Conservation (phyloP, 257 asterid species). For the Petunia secreta region DNA sequence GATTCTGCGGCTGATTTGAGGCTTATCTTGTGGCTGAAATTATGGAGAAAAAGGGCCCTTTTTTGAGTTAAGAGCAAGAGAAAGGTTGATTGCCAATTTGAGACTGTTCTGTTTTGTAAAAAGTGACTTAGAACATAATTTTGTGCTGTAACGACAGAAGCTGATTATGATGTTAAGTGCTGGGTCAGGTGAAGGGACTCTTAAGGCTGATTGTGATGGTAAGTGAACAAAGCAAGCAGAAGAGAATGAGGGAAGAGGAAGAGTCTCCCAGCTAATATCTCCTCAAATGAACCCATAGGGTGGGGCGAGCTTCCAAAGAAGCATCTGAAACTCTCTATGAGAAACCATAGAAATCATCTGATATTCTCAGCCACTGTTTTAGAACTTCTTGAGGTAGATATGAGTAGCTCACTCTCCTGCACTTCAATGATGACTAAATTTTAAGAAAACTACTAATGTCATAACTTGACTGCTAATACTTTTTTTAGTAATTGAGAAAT, state of each 20-base stretch:
- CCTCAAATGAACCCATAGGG: slow-evolving; percentile 5
- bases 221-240: slow-evolving; percentile 16
- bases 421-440: background rate
- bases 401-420: background rate
- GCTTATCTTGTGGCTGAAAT: background rate
- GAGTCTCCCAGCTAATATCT: background rate
- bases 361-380: background rate
- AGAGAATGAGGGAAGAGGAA: background rate
- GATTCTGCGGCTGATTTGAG: background rate
- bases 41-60: background rate
- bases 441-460: background rate
- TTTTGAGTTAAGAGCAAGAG: background rate
- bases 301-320: background rate
- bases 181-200: slow-evolving; percentile 21
- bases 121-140: background rate
- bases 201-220: background rate
- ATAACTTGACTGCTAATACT: background rate
- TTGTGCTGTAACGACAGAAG: background rate
- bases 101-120: background rate
- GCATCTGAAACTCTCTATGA: background rate
- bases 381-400: background rate
- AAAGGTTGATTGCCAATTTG: background rate
- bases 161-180: slow-evolving; percentile 1
- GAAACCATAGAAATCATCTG: background rate
- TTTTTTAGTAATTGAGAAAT: too few relatives aligned